Base-by-base conservation (phyloP, 805 yeast species). In the Cyberlindnera bimundalis region DNA sequence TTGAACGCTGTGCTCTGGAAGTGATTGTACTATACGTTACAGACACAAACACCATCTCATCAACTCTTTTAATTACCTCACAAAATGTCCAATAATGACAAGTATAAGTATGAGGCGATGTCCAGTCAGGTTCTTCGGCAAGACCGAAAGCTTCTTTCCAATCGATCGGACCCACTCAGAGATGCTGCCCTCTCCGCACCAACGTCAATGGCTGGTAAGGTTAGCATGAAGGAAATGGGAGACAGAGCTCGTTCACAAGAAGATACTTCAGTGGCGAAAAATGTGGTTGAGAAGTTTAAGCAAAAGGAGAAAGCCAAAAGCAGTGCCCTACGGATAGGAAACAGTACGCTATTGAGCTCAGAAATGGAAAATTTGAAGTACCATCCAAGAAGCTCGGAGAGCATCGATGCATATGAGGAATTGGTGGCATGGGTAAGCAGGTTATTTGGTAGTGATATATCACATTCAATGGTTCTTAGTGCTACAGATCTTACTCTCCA, bases 161-260 rank as follows among this genome's bases (percentile, higher is more conserved):
- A 56, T 45, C 64, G 59, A 33, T 56, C 68, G 32, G 67, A 61
- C 35, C 68, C 67, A 8, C 52, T 53, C 13, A 59, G 53, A 34
- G 77, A 70, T 37, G 76, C 75, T 5, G 79, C 73, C 18, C 57
- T 67, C 12, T 78, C 83, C 3, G 78, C 73, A 33, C 96, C 96
- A 0, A 78, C 78, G 42, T 79, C 95, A 0, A 65, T 89, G 56
- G 74, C 68, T 9, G 95, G 95, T 4, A 76, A 71, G 44, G 70
- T 90, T n/a, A 63, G 78, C 4, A 65, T 76, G 39, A 67, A 70
- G 28, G 95, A 87, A 35, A 76, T 89, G 83, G 96, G 95, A 0
- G 52, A 76, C 2, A 45, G 50, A 20, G 56, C 53, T 2, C 1
- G 32, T 35, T 1, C 39, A 39, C 14, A 39, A 33, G 58, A 47